phyloP scores from a whole-genome alignment of 495 filamentous ascomycete species.

The Geopyxis carbonaria region DNA sequence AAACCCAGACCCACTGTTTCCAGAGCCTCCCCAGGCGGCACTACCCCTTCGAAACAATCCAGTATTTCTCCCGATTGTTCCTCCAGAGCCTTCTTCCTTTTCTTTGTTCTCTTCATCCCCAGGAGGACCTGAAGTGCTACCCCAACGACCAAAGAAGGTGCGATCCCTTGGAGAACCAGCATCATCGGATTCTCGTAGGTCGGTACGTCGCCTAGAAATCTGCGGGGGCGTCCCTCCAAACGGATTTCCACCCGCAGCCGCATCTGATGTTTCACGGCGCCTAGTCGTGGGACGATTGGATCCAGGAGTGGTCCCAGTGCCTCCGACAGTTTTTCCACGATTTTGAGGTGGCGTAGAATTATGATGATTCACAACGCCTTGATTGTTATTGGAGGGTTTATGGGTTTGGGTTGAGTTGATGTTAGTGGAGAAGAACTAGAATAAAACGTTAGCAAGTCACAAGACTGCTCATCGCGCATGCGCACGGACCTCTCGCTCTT shows the following conservation, averaged over 20 bases:
- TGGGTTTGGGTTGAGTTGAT: slow-evolving; percentile 85
- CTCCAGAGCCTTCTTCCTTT: slow-evolving; percentile 17
- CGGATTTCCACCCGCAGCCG: slow-evolving; percentile 45
- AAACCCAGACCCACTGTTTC: slow-evolving; percentile 12
- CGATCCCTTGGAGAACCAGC: slow-evolving; percentile 17
- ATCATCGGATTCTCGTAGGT: slow-evolving; percentile 35
- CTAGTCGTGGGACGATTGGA: slow-evolving; percentile 51
- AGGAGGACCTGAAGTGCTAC: slow-evolving; percentile 29
- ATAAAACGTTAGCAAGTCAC: slow-evolving; percentile 17
- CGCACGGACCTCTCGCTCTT: slow-evolving; percentile 59
- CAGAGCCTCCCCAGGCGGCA: slow-evolving; percentile 14
- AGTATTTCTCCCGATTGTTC: slow-evolving; percentile 14
- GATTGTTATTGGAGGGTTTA: slow-evolving; percentile 45
- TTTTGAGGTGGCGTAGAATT: slow-evolving; percentile 21
- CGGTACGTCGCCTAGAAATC: slow-evolving; percentile 58
- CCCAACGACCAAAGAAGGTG: slow-evolving; percentile 29
- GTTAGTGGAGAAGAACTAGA: slow-evolving; percentile 56
- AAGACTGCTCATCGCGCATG: neutral
- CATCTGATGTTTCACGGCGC: slow-evolving; percentile 73
- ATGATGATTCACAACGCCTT: slow-evolving; percentile 31
- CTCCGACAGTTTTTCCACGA: slow-evolving; percentile 10
- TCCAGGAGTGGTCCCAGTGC: slow-evolving; percentile 32
- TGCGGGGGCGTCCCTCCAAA: slow-evolving; percentile 34
- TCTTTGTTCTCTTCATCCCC: slow-evolving; percentile 23
- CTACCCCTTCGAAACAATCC: slow-evolving; percentile 23